Conservation (phyloP, 1,284 basidiomycete species). For the Apiotrichum brassicae region DNA sequence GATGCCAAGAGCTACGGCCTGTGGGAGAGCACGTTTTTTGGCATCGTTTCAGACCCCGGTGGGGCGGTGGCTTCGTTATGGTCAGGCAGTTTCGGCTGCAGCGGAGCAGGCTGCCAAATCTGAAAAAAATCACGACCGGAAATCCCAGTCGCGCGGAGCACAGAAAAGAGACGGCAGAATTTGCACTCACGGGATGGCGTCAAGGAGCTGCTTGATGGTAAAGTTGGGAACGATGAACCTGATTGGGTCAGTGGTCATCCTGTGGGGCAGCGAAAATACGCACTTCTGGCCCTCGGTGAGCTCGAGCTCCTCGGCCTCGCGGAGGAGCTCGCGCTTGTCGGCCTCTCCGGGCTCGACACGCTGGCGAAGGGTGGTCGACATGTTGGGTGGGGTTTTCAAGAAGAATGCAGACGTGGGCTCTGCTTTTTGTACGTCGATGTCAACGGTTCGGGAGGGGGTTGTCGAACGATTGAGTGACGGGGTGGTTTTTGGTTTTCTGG, state of each 20-base stretch:
- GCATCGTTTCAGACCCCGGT: too few relatives aligned
- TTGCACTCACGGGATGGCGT: constrained; percentile 74
- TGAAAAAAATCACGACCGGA: too few relatives aligned
- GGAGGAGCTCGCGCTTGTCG: constrained; percentile 40
- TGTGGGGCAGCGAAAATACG: constrained; percentile 8
- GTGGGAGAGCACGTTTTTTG: too few relatives aligned
- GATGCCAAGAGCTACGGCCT: too few relatives aligned
- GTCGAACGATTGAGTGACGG: neutral
- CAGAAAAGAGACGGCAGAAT: too few relatives aligned
- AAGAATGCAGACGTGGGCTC: neutral
- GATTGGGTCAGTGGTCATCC: neutral
- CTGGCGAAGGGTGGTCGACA: constrained; percentile 41
- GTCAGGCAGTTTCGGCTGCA: too few relatives aligned
- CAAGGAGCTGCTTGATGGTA: constrained; percentile 57
- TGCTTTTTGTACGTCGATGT: neutral
- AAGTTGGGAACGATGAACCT: constrained; percentile 47
- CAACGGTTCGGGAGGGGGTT: neutral
- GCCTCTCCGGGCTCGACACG: constrained; percentile 29
- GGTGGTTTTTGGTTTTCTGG: too few relatives aligned
- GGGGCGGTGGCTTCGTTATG: too few relatives aligned
- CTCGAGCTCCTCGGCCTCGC: constrained; percentile 43
- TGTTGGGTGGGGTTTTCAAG: constrained; percentile 10
- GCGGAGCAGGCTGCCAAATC: too few relatives aligned
- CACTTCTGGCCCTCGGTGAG: constrained; percentile 41
- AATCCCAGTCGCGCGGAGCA: too few relatives aligned